phyloP scores from a whole-genome alignment of 1,284 basidiomycete species.

The Naganishia sp. region DNA sequence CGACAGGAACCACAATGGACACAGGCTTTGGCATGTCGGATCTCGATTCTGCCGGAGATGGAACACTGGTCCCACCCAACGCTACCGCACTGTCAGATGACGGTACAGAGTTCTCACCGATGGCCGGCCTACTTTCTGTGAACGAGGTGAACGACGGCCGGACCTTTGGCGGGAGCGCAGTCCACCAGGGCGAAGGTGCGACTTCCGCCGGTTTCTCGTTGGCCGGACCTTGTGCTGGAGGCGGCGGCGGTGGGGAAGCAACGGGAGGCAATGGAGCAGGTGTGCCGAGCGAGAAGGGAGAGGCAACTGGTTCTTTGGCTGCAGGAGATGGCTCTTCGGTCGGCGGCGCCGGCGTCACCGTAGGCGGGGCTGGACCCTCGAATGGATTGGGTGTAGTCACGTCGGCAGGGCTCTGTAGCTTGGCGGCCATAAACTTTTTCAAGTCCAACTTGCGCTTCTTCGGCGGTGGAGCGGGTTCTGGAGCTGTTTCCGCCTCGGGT shows the following conservation, averaged over 20 bases:
- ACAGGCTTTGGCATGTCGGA: not conserved
- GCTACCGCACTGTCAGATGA: too few species aligned
- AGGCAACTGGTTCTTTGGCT: not conserved
- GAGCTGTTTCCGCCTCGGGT: not conserved
- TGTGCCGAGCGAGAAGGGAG: constrained; percentile 2
- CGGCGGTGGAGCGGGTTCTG: constrained; percentile 24
- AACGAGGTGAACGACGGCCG: not conserved
- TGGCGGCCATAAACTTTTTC: constrained; percentile 29
- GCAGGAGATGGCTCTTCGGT: not conserved
- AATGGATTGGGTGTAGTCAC: not conserved
- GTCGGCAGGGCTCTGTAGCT: constrained; percentile 1
- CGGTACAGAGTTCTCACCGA: not conserved
- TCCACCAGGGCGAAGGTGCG: constrained; percentile 15
- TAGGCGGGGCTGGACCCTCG: not conserved
- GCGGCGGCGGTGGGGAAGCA: constrained; percentile 15
- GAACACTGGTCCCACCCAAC: too few species aligned
- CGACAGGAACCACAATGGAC: not conserved
- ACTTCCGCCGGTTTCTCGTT: not conserved
- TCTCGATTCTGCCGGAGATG: not conserved
- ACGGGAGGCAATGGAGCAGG: not conserved
- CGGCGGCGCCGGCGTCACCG: not conserved
- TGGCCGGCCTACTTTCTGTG: not conserved
- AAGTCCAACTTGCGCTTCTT: constrained; percentile 30
- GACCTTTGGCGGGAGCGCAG: not conserved
- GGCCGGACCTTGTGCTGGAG: not conserved